Evolutionary conservation across 2,329 filamentous ascomycete genomes (phyloP).

Genomic region (Stachybotrys chlorohalonatus): DNA sequence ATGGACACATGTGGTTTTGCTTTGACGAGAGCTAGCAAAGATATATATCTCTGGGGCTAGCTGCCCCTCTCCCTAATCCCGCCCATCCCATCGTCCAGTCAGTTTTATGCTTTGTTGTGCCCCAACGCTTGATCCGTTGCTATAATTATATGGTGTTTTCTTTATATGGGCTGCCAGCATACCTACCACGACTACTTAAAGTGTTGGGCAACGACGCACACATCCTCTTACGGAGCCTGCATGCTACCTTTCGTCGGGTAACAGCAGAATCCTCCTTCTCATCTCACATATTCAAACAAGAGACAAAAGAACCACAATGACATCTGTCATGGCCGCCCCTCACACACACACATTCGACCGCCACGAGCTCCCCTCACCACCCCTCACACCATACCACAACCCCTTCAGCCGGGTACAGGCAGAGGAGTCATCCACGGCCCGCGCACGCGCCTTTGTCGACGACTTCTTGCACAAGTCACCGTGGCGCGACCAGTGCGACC

Average conservation of each 20-base stretch:
- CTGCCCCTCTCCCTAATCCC: background rate
- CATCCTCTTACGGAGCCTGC: no score
- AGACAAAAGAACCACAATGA: background rate
- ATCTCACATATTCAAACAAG: no score
- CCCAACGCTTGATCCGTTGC: background rate
- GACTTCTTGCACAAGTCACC: slow-evolving; percentile 17
- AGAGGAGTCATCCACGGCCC: slow-evolving; percentile 18
- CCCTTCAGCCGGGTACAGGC: slow-evolving; percentile 12
- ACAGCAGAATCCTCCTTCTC: no score
- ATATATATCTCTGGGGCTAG: background rate
- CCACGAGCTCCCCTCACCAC: background rate
- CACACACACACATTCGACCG: background rate
- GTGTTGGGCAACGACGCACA: no score
- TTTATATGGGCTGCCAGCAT: background rate
- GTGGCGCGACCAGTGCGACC: slow-evolving; percentile 21
- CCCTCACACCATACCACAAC: background rate
- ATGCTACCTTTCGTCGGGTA: no score
- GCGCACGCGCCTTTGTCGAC: slow-evolving; percentile 21
- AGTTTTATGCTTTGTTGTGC: background rate
- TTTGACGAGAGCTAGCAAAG: background rate
- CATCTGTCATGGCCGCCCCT: background rate
- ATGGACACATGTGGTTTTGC: no score
- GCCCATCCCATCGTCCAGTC: background rate
- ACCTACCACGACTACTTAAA: background rate
- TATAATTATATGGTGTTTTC: background rate